A percentile compares a stretch with the other conserved stretches of the same genome.
These are phyloP conservation scores for Excoecaria agallocha DNA, from an alignment of 345 rosid species.

Conservation along the genomic window DNA sequence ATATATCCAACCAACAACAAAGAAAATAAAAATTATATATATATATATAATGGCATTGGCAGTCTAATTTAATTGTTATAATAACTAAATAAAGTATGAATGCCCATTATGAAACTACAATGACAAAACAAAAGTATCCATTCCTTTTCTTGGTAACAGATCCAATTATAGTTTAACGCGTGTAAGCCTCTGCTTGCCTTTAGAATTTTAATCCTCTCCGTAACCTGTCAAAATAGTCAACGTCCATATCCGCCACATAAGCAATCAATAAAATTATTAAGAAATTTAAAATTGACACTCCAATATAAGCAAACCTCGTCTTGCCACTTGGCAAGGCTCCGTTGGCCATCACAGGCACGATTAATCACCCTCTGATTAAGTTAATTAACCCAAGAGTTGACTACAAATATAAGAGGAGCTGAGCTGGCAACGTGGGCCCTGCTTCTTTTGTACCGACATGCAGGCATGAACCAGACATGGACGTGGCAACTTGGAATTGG, in stretches of 20 bases:
- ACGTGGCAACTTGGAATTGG: constrained; percentile 5
- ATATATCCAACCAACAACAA: no score
- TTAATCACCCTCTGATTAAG: no score
- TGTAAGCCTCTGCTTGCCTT: not conserved
- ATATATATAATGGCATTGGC: no score
- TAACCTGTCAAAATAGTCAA: constrained; percentile 18
- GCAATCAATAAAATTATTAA: not conserved
- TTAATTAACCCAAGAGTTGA: constrained; percentile 17
- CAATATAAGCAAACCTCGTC: no score
- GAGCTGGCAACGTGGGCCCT: constrained; percentile 15
- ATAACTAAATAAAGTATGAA: not conserved
- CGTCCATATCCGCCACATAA: constrained; percentile 19
- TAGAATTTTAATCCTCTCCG: constrained; percentile 26
- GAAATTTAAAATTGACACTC: no score
- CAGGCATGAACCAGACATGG: not conserved
- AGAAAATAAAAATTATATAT: no score
- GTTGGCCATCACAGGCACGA: no score
- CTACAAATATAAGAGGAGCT: not conserved
- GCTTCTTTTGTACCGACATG: constrained; percentile 13
- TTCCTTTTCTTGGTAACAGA: not conserved
- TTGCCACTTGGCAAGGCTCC: no score
- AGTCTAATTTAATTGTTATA: not conserved
- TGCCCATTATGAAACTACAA: not conserved
- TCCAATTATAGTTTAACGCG: constrained; percentile 6
- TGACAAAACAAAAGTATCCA: constrained; percentile 2